Evolutionary conservation across 2,329 filamentous ascomycete species (phyloP).

Genomic region (Fusarium scirpi): DNA sequence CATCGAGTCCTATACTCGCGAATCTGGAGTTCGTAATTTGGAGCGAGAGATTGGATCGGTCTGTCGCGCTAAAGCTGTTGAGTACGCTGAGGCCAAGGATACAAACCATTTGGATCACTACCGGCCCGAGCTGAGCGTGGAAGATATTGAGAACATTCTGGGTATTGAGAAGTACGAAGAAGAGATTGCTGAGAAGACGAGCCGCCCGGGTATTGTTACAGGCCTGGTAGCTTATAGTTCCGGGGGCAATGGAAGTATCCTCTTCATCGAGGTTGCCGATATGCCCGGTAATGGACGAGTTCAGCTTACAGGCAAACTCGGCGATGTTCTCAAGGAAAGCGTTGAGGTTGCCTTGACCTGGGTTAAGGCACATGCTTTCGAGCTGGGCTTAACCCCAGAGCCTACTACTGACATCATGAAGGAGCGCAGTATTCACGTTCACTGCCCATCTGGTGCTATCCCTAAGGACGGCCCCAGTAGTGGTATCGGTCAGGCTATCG

Average conservation of each 20-base stretch:
- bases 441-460: slow-evolving; percentile 94
- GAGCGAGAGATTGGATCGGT: slow-evolving; percentile 96
- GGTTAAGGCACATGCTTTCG: slow-evolving; percentile 96
- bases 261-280: slow-evolving; percentile 98
- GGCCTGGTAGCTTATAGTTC: slow-evolving; percentile 95
- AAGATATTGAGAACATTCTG: slow-evolving; percentile 89
- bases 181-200: slow-evolving; percentile 89
- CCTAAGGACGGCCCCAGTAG: slow-evolving; percentile 92
- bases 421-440: slow-evolving; percentile 91
- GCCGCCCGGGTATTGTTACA: slow-evolving; percentile 91
- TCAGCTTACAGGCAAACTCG: slow-evolving; percentile 95
- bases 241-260: slow-evolving; percentile 92
- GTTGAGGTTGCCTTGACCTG: slow-evolving; percentile 96
- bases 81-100: slow-evolving; percentile 92
- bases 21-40: slow-evolving; percentile 94
- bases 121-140: slow-evolving; percentile 76
- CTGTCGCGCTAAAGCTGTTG: slow-evolving; percentile 93
- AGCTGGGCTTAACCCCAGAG: slow-evolving; percentile 84
- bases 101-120: slow-evolving; percentile 75
- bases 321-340: slow-evolving; percentile 95
- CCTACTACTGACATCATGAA: slow-evolving; percentile 95
- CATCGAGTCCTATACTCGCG: slow-evolving; percentile 95
- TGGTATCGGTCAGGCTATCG: slow-evolving; percentile 93
- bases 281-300: slow-evolving; percentile 95
- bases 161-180: slow-evolving; percentile 95